These are phyloP conservation scores for Rubroboletus satanas DNA, from an alignment of 768 basidiomycete species.

Conservation along the genomic window DNA sequence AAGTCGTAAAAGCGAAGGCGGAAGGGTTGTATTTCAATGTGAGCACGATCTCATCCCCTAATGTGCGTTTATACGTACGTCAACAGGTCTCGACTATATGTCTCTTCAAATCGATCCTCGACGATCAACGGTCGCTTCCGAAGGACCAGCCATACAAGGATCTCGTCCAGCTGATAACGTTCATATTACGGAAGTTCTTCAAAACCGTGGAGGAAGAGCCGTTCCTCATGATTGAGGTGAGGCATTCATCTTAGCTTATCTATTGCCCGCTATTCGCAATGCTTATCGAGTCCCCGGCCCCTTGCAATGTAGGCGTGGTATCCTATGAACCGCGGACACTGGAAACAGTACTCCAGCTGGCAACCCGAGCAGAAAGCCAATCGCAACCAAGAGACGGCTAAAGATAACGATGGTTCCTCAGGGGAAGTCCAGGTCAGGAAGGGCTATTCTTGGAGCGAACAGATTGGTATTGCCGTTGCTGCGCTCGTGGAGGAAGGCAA, in stretches of 20 bases:
- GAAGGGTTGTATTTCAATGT: conserved; percentile 97
- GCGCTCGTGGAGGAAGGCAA: conserved; percentile 66
- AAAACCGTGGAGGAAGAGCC: conserved; percentile 81
- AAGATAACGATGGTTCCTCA: conserved; percentile 43
- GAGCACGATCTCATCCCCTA: conserved; percentile 19
- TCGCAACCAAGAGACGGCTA: conserved; percentile 29
- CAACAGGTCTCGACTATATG: conserved; percentile 81
- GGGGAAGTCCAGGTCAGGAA: conserved; percentile 80
- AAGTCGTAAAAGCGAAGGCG: conserved; percentile 85
- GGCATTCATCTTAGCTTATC: conserved; percentile 31
- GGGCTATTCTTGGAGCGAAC: conserved; percentile 84
- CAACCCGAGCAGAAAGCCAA: conserved; percentile 48
- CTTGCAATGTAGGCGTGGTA: conserved; percentile 63
- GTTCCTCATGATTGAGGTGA: conserved; percentile 85
- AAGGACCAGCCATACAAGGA: conserved; percentile 79
- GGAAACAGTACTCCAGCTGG: conserved; percentile 83
- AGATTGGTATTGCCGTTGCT: conserved; percentile 82
- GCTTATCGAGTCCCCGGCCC: conserved; percentile 16
- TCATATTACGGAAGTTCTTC: conserved; percentile 89
- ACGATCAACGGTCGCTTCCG: conserved; percentile 75
- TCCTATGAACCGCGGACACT: conserved; percentile 82
- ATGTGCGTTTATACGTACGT: conserved; percentile 18
- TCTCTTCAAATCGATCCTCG: conserved; percentile 84
- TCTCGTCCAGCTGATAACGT: conserved; percentile 79
- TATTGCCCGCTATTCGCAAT: conserved; percentile 10